phyloP scores from a whole-genome alignment of 139 green algal species.

The Eudorina sp. region DNA sequence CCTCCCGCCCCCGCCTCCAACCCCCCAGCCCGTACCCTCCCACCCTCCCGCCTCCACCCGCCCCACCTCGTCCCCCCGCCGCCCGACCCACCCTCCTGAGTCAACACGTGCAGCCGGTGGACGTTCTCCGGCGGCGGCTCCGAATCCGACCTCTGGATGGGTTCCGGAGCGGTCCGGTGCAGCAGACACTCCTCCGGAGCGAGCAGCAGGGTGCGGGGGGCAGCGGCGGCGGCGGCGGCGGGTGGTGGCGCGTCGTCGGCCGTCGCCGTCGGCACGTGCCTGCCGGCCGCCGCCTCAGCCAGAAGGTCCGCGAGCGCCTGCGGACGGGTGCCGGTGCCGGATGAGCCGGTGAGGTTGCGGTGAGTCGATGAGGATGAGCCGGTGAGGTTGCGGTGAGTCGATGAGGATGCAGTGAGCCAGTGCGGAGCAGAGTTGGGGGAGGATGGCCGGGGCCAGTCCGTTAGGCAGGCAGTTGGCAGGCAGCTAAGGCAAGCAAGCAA shows the following conservation, averaged over 20 bases:
- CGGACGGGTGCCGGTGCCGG: too few species aligned
- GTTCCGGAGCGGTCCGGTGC: slow-evolving; percentile 80
- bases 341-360: not conserved
- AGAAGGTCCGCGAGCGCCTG: slow-evolving; percentile 1
- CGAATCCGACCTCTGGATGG: slow-evolving; percentile 51
- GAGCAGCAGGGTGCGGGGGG: slow-evolving; percentile 64
- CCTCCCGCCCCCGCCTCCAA: too few species aligned
- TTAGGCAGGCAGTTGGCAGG: too few species aligned
- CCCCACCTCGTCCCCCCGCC: not conserved
- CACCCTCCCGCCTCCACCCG: too few species aligned
- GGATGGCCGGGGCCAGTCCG: too few species aligned
- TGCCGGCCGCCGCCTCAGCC: not conserved
- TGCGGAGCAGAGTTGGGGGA: too few species aligned
- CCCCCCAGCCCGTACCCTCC: too few species aligned
- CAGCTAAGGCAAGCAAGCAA: too few species aligned
- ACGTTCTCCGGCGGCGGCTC: slow-evolving; percentile 88
- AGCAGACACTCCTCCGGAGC: slow-evolving; percentile 77
- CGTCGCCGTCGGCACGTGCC: not conserved
- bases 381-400: too few species aligned
- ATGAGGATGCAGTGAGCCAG: too few species aligned
- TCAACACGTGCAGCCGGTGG: slow-evolving; percentile 81
- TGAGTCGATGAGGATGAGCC: too few species aligned
- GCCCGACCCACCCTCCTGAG: slow-evolving; percentile 17
- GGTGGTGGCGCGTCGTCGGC: not conserved
- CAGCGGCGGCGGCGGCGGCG: not conserved